phyloP scores from a whole-genome alignment of 805 yeast species.

The Candida alai region DNA sequence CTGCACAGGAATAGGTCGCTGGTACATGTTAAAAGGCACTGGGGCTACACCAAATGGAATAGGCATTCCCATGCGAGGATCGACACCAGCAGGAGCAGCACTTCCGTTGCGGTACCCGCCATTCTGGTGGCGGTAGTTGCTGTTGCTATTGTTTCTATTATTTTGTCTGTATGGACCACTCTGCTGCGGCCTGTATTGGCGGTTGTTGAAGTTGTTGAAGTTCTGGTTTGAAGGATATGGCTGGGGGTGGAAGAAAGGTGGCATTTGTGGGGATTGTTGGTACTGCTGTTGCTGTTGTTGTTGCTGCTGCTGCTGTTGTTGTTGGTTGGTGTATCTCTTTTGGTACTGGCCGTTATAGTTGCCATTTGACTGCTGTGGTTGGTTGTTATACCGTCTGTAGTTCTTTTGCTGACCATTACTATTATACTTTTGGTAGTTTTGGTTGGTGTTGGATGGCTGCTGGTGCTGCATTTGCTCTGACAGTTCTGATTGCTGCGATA shows the following conservation, averaged over 20 bases:
- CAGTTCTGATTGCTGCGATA: constrained; percentile 6
- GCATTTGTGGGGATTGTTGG: constrained; percentile 12
- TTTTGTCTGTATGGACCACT: constrained; percentile 16
- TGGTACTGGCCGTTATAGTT: constrained; percentile 15
- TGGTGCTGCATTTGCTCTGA: constrained; percentile 3
- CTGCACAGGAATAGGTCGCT: constrained; percentile 20
- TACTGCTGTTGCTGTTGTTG: constrained; percentile 12
- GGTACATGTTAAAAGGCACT: too few relatives aligned
- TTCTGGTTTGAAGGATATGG: constrained; percentile 22
- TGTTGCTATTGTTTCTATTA: constrained; percentile 10
- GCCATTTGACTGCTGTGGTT: constrained; percentile 10
- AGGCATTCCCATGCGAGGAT: too few relatives aligned
- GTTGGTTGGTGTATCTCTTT: constrained; percentile 17
- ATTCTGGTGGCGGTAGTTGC: constrained; percentile 4
- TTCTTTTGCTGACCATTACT: constrained; percentile 1
- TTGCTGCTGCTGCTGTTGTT: constrained; percentile 14
- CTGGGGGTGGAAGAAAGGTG: constrained; percentile 32
- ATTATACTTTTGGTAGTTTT: constrained; percentile 8
- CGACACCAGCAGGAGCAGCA: constrained; percentile 8
- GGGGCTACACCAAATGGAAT: constrained; percentile 8
- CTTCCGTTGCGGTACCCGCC: constrained; percentile 12
- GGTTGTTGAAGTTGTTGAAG: constrained; percentile 15
- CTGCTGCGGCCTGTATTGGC: constrained; percentile 17
- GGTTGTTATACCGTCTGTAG: constrained; percentile 5
- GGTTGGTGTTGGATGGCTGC: constrained; percentile 7